Percentiles rank a stretch among this genome's conserved stretches.
These are phyloP conservation scores for Sedum album DNA, from an alignment of 164 flowering plant genomes.

Conservation along the genomic window DNA sequence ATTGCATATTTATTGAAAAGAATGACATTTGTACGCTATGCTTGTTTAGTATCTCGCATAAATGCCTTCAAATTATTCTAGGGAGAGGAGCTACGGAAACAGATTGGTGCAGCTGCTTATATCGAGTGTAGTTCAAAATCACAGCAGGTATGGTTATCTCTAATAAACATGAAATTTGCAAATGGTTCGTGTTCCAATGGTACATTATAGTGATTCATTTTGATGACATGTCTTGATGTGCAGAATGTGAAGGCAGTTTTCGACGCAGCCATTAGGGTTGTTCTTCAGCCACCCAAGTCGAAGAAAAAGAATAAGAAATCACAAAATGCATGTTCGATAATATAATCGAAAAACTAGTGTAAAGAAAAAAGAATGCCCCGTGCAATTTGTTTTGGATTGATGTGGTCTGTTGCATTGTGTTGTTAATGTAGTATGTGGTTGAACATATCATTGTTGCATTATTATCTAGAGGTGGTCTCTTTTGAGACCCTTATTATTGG, in stretches of 20 bases:
- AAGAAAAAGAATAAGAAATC: not conserved
- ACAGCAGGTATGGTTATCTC: conserved; percentile 3
- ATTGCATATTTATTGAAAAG: too few species aligned
- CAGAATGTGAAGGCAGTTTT: conserved; percentile 6
- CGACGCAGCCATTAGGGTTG: conserved; percentile 5
- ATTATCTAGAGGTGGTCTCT: too few species aligned
- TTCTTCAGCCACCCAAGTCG: conserved; percentile 5
- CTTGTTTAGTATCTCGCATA: not conserved
- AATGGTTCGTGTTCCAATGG: not conserved
- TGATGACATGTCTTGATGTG: not conserved
- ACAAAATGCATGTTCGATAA: not conserved
- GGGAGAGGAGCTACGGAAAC: conserved; percentile 6
- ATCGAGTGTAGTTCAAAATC: conserved; percentile 6
- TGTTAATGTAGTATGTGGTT: not conserved
- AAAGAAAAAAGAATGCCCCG: not conserved
- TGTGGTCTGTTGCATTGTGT: not conserved
- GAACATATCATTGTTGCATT: not conserved
- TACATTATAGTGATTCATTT: too few species aligned
- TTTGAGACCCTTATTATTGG: too few species aligned
- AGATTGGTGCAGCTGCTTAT: conserved; percentile 2
- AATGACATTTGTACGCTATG: too few species aligned
- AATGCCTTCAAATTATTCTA: not conserved
- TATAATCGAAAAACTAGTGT: not conserved
- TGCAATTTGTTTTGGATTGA: not conserved
- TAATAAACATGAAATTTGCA: not conserved